These are phyloP conservation scores for Fusarium torreyae DNA, from an alignment of 2,329 filamentous ascomycete species.

Conservation along the genomic window DNA sequence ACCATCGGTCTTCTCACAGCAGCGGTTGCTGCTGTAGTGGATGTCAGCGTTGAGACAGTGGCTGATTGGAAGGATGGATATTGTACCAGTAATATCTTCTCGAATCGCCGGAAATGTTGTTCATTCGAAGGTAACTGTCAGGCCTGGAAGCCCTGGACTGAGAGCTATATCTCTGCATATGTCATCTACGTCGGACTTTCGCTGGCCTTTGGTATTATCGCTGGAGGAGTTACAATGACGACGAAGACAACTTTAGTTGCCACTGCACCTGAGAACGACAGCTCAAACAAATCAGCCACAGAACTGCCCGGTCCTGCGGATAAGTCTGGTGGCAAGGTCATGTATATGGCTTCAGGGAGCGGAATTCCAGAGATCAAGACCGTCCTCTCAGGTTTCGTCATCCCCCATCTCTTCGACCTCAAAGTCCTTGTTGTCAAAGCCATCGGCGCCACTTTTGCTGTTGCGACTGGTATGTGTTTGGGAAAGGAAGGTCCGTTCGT, in stretches of 20 bases:
- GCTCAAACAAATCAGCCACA: accelerated
- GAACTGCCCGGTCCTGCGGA: not conserved
- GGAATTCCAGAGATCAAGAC: conserved; percentile 40
- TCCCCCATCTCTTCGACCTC: conserved; percentile 33
- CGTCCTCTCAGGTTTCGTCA: conserved; percentile 24
- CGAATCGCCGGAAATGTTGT: conserved; percentile 27
- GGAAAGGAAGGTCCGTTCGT: conserved; percentile 39
- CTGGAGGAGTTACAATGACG: conserved; percentile 22
- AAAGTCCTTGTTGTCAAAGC: conserved; percentile 36
- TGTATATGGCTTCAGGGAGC: conserved; percentile 41
- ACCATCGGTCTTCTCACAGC: conserved; percentile 33
- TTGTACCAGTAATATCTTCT: conserved; percentile 10
- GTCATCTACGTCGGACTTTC: conserved; percentile 26
- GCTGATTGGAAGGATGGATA: conserved; percentile 40
- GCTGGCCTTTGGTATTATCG: conserved; percentile 24
- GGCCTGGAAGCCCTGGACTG: conserved; percentile 26
- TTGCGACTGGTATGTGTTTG: conserved; percentile 37
- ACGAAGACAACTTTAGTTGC: conserved; percentile 25
- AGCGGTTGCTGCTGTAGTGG: conserved; percentile 16
- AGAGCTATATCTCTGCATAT: conserved; percentile 18
- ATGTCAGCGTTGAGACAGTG: conserved; percentile 34
- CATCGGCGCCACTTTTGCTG: conserved; percentile 31
- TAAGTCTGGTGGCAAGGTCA: conserved; percentile 1
- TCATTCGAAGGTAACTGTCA: not conserved
- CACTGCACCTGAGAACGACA: not conserved